Base-by-base conservation (phyloP, 2,329 filamentous ascomycete species). In the Graphiopsis chlorocephala region DNA sequence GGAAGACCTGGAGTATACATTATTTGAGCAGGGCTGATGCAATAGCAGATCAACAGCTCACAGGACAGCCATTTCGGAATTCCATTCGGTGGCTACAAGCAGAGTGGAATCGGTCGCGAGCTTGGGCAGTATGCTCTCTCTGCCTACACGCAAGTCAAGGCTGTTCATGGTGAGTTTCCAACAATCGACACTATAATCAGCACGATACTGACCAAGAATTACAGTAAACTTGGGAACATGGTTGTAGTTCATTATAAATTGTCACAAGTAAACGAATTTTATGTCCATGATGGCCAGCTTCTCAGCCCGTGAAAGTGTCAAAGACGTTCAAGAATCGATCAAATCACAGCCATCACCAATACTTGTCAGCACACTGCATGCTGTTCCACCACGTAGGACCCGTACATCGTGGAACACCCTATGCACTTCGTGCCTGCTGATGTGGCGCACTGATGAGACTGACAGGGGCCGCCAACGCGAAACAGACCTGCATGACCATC, bases 1-100 rank as follows among this genome's bases (percentile, higher is more conserved):
- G 81, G 64, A 80, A 80, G 63, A 79, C 55, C 76, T 74, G 33
- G 76, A 80, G 64, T 73, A 73, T 4, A 69, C 75, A 0, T 68
- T 80, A 12, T 76, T 77, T 0, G 80, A 60, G 52, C 55, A 11
- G 12, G 7, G 25, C 60, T 62, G 23, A 62, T 12, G 48, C 33
- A 25, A n/a, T 12, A 45, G 10, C 48, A 62, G 60, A 74, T 81
- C 45, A 81, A 81, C 66, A 80, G 76, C 52, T 78, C 75, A 33
- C 77, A 78, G 64, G 56, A 64, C 52, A 78, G 76, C 53, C 78
- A 81, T 65, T 74, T 75, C 57, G 70, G 78, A 6, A 79, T 86
- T 53, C 84, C 85, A 0, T 87, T 87, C 69, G 85, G 85, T 26
- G 85, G 85, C 45, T 82, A 86, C 10, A 86, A 86, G 76, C 81